Base-by-base conservation (phyloP, 345 rosid species). In the Boechera stricta region DNA sequence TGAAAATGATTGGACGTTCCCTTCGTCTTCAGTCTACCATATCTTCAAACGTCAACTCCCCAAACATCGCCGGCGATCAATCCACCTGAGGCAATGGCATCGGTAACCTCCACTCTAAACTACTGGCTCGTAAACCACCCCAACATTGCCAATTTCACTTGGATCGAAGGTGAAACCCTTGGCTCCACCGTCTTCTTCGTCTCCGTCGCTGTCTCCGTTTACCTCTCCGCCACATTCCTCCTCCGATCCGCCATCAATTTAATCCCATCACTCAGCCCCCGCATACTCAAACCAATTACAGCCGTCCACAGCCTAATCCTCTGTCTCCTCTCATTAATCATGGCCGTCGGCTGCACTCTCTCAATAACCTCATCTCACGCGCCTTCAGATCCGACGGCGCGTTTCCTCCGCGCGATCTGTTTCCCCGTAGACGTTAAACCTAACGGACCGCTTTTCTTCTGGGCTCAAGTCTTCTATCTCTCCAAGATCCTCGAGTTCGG, bases 341-440 rank as follows among this genome's bases (percentile, higher is more conserved):
- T 91, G 93, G 90, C 98, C 75, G n/a, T 79, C 6, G 97, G 98
- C 8, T 80, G 88, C 87, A 71, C 80, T 26, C 86, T 94, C 72
- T 84, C 94, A 48, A 69, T 84, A 56, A 4, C 78, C 64, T 53
- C 73, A 65, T 80, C 53, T 29, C 59, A 55, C 10, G 31, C 57
- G 6, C 18, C 51, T 0, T 64, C 79, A 6, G 36, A 66, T 32
- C 31, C 65, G 3, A 35, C 5, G 16, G 16, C 9, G 18, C 24
- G 65, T 35, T 41, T 72, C 63, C 65, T 8, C 9, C 57, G 66
- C 79, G 33, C 69, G 57, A n/a, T 91, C 15, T 89, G 94, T 76
- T 87, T 86, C 75, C 92, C 92, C 2, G 48, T 76, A 2, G 48
- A 76, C 21, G 84, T 82, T 4, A 70, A 48, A 3, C 86, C 90